phyloP scores from a whole-genome alignment of 768 basidiomycete species.

The Mycena leptocephala region DNA sequence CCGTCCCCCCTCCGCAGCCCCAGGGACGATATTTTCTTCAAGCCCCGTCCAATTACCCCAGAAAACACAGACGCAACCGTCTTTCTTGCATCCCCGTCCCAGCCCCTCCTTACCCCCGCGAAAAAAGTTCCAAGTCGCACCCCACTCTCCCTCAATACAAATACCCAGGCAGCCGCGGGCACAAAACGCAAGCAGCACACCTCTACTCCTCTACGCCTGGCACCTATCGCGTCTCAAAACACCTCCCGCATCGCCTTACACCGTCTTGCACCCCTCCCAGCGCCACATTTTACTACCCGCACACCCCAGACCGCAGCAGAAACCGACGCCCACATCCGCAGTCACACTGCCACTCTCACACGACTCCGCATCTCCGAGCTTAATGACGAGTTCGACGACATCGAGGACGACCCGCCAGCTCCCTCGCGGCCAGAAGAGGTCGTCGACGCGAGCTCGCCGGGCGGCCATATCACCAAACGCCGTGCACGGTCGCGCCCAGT shows the following conservation, averaged over 20 bases:
- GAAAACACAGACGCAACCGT: slow-evolving; percentile 74
- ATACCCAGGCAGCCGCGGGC: slow-evolving; percentile 53
- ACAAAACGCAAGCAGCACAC: slow-evolving; percentile 75
- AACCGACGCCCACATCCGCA: slow-evolving; percentile 45
- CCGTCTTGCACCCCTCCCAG: slow-evolving; percentile 53
- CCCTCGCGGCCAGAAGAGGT: slow-evolving; percentile 63
- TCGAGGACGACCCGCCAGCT: slow-evolving; percentile 41
- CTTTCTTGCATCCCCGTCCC: slow-evolving; percentile 68
- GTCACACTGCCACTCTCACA: slow-evolving; percentile 52
- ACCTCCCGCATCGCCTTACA: slow-evolving; percentile 56
- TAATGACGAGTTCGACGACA: slow-evolving; percentile 58
- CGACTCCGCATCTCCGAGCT: slow-evolving; percentile 64
- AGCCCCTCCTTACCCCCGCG: slow-evolving; percentile 74
- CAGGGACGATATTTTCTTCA: slow-evolving; percentile 44
- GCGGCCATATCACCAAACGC: slow-evolving; percentile 83
- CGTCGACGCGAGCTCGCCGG: slow-evolving; percentile 81
- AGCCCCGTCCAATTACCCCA: slow-evolving; percentile 59
- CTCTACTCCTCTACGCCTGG: slow-evolving; percentile 71
- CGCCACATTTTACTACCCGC: slow-evolving; percentile 50
- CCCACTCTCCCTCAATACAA: slow-evolving; percentile 57
- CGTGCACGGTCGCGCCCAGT: slow-evolving; percentile 83
- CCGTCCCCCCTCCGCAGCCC: slow-evolving; percentile 71
- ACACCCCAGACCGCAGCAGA: slow-evolving; percentile 53
- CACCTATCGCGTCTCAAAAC: slow-evolving; percentile 64
- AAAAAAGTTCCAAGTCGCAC: slow-evolving; percentile 64